Conservation (phyloP, 1,139 yeast species). For the Pneumocystis carinii region DNA sequence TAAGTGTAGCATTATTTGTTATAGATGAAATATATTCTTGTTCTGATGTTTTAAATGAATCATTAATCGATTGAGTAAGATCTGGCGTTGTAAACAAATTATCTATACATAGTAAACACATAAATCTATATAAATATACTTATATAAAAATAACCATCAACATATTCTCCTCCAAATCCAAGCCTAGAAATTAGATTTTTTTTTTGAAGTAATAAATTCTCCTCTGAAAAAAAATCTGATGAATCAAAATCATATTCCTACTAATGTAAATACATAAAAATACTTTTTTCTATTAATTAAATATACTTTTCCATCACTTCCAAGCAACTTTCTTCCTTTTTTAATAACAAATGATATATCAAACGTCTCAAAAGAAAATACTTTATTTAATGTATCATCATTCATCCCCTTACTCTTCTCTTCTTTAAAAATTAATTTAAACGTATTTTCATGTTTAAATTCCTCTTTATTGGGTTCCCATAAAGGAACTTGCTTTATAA, state of each 20-base stretch:
- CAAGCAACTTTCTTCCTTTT: slow-evolving; percentile 57
- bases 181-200: slow-evolving; percentile 27
- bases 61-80: slow-evolving; percentile 11
- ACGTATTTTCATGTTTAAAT: not conserved
- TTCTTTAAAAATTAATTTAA: not conserved
- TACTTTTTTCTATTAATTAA: not conserved
- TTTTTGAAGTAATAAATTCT: slow-evolving; percentile 28
- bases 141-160: slow-evolving; percentile 21
- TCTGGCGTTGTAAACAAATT: slow-evolving; percentile 3
- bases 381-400: slow-evolving; percentile 21
- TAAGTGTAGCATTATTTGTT: slow-evolving; percentile 14
- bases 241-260: slow-evolving; percentile 28
- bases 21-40: slow-evolving; percentile 15
- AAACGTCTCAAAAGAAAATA: slow-evolving; percentile 49
- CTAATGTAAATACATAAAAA: not conserved
- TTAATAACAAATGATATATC: slow-evolving; percentile 48
- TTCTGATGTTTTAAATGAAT: slow-evolving; percentile 5
- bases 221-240: slow-evolving; percentile 28
- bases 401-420: not conserved
- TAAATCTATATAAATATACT: not conserved
- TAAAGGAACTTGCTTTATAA: slow-evolving; percentile 55
- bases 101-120: slow-evolving; percentile 1
- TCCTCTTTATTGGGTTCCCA: slow-evolving; percentile 71
- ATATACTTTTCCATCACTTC: slow-evolving; percentile 38
- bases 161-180: slow-evolving; percentile 31